Evolutionary conservation across 1,139 yeast species (phyloP).

Genomic region (Komagataea norvegica): DNA sequence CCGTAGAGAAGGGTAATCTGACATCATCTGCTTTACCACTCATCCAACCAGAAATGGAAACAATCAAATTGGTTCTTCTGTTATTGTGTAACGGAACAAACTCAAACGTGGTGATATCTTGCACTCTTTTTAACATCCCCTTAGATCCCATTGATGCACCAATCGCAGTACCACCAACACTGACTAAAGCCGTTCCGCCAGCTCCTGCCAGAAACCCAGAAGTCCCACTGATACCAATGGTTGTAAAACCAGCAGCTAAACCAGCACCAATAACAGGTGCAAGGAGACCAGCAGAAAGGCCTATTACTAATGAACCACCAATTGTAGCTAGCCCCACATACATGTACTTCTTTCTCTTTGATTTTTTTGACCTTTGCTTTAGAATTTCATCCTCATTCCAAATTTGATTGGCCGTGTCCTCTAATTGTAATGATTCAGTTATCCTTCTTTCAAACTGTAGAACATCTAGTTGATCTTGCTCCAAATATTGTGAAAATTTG

Average conservation of each 20-base stretch:
- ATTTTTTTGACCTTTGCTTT: constrained; percentile 62
- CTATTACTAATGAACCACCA: constrained; percentile 95
- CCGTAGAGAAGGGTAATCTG: constrained; percentile 90
- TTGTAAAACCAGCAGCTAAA: constrained; percentile 92
- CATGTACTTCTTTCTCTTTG: constrained; percentile 64
- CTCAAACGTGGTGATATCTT: constrained; percentile 91
- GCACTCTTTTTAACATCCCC: constrained; percentile 85
- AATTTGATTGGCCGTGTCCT: constrained; percentile 65
- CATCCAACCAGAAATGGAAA: constrained; percentile 99
- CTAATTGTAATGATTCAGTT: constrained; percentile 85
- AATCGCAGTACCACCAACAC: constrained; percentile 84
- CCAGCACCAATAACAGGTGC: constrained; percentile 99
- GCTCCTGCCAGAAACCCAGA: constrained; percentile 91
- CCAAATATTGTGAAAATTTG: constrained; percentile 58
- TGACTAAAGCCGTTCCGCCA: constrained; percentile 93
- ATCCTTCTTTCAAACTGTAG: constrained; percentile 87
- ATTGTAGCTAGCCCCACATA: constrained; percentile 93
- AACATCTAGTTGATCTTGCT: constrained; percentile 59
- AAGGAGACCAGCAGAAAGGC: constrained; percentile 87
- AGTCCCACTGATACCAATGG: constrained; percentile 91
- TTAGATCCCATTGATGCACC: constrained; percentile 86
- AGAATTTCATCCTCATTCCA: constrained; percentile 73
- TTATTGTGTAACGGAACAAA: constrained; percentile 89
- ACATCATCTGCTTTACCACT: constrained; percentile 94
- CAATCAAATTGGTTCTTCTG: constrained; percentile 76